A percentile compares a stretch with the other conserved stretches of the same genome.
Evolutionary conservation across 2,329 filamentous ascomycete species (phyloP).

Genomic region (Pseudogymnoascus sp.): DNA sequence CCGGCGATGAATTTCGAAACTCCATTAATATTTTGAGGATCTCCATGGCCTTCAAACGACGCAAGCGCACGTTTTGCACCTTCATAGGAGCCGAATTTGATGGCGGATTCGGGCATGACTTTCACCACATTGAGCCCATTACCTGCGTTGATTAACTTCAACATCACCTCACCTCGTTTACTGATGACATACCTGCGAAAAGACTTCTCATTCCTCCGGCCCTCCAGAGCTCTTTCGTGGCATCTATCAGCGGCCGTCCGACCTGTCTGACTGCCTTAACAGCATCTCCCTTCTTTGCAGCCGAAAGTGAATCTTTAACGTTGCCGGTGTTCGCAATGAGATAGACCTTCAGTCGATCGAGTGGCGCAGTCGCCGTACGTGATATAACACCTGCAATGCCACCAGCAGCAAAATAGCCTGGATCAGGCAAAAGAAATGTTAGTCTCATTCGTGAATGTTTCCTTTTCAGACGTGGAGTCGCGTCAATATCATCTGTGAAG

Average conservation of each 20-base stretch:
- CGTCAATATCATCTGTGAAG: conserved; percentile 11
- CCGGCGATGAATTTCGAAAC: conserved; percentile 87
- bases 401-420: conserved; percentile 97
- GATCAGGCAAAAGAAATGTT: conserved; percentile 53
- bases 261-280: conserved; percentile 56
- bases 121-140: conserved; percentile 96
- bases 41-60: conserved; percentile 76
- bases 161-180: conserved; percentile 9
- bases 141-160: conserved; percentile 42
- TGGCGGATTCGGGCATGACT: conserved; percentile 97
- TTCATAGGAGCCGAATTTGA: conserved; percentile 97
- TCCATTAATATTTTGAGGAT: conserved; percentile 68
- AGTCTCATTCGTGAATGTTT: conserved; percentile 14
- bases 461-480: conserved; percentile 8
- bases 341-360: conserved; percentile 96
- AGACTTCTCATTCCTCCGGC: conserved; percentile 81
- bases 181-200: conserved; percentile 65
- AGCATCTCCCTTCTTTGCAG: conserved; percentile 62
- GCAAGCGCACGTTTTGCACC: conserved; percentile 83
- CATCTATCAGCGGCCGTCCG: conserved; percentile 60
- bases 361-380: conserved; percentile 86
- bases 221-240: conserved; percentile 70
- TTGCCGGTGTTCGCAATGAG: conserved; percentile 80
- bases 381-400: conserved; percentile 91
- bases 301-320: conserved; percentile 49